Evolutionary conservation across 108 stramenopile species (phyloP), one percentile per base, ranked within the genome.

Genomic region (Cylindrotheca closterium): DNA sequence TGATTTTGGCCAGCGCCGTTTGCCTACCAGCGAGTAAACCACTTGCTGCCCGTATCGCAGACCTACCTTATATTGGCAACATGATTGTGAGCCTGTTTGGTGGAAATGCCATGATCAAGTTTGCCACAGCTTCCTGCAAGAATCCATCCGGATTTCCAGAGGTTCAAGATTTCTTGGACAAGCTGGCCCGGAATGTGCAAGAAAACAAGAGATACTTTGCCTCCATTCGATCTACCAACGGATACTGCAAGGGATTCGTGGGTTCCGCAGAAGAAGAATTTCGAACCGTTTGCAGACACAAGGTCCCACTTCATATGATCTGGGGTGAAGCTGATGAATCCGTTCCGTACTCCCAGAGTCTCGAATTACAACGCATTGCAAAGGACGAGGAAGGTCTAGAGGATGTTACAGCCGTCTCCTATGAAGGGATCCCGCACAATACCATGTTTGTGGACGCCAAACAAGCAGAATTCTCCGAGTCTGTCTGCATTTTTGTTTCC

Each of bases 151-250:
- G 15, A 42, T 42, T 42, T 42, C 37, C 37, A 7, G 51, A 51
- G n/a, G 22, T 51, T 7, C 51, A 51, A 21, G 51, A 51, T 7
- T 51, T 22, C 51, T 21, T 51, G 18, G 19, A 23, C 18, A 51
- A n/a, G n/a, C 18, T 51, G 4, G 19, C 5, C 4, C 51, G 51
- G 4, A 51, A 51, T n/a, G 51, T 23, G 4, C 18, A 51, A 17
- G 51, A 7, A 7, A 51, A 51, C 22, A n/a, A n/a, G 22, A 10
- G 51, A 51, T 51, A 22, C 22, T 51, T 51, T 51, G 51, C 51
- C 8, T n/a, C 51, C 22, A 51, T 51, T 21, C 51, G 51, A 51
- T 51, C 51, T 23, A 51, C 51, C 51, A 51, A 51, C n/a, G 22
- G 5, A 5, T 7, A 51, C 7, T 51, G 51, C 51, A 51, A 51